Evolutionary conservation across 208 protist genomes (phyloP), one percentile per base, ranked within the genome.

Genomic region (Wallacemonas rigidus): DNA sequence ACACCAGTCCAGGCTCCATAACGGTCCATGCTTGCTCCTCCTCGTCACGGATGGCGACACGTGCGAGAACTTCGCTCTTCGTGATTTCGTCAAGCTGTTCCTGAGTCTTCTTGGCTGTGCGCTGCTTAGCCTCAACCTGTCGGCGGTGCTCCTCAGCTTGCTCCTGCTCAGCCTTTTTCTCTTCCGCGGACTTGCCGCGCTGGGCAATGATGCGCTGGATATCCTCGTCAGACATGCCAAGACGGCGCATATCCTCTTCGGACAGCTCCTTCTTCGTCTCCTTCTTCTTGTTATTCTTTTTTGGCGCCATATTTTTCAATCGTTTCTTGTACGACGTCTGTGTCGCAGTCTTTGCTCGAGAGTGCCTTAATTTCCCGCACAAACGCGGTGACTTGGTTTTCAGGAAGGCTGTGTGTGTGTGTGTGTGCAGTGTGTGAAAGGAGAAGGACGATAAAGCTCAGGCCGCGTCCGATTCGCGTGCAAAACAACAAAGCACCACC

Each of bases 141-240:
- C 44, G 40, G 7, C 67, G 64, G 15, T 56, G 38, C 62, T 43
- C 50, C 51, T 82, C 80, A 44, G 70, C 64, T 75, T 76, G 43
- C 48, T 67, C 83, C 41, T 81, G 74, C 64, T 91, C 81, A 39
- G 77, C 79, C 48, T 81, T 75, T 57, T 88, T 87, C 54, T 91
- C 81, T 50, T 85, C 85, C 14, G 73, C 71, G 6, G 89, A 87
- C 69, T 91, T 91, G 41, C 64, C 68, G 40, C 86, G 86, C 79
- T 94, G 86, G 1, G 81, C 79, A 53, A 94, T 57, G 53, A 94
- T 83, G 54, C 84, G 86, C 54, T 75, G 53, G 43, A 91, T 89
- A 64, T 94, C 86, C n/a, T 90, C 85, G 1, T 87, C 84, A 7
- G 75, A 76, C 86, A 94, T 91, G 17, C 89, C 89, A 51, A 94